Base-by-base conservation (phyloP, 1,284 basidiomycete genomes). In the Papiliotrema nemorosa region DNA sequence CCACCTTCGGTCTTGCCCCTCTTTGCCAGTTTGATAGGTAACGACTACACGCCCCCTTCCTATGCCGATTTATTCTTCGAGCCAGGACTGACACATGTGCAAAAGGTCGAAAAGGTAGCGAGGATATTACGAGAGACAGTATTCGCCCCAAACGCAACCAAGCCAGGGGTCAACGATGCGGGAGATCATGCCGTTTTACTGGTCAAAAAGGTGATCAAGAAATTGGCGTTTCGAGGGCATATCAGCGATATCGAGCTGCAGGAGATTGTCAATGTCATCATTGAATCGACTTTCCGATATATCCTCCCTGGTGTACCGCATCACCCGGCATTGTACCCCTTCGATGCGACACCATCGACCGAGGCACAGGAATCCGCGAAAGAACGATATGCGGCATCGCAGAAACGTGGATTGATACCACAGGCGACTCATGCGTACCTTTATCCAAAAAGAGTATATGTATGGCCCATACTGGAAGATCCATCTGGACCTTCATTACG, bases 1-100 rank as follows among this genome's bases (percentile, higher is more conserved):
- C 85, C 89, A 0, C 73, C 82, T 0, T 80, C 83, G 0, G 79
- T 90, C 44, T 80, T 94, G 18, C 89, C 91, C 1, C 79, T 94
- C 10, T 78, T 94, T n/a, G 88, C 85, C 10, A 84, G 88, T 2
- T 76, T 94, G 2, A 81, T 89, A 9, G 91, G 91, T 26, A 93
- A 92, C 67, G 91, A 94, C 70, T 90, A 85, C 64, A 80, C 84
- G 0, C 73, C 81, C 69, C 64, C 79, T 69, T 58, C 77, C 16
- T 64, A 74, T 24, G 73, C 54, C 7, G 50, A 62, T 4, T 52
- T 58, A 1, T 63, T 70, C 52, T 69, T 70, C 43, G 57, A 66
- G 18, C 51, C 49, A 9, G 55, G 57, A 24, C 39, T 62, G 2
- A 57, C 49, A 16, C 41, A 55, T 2, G 52, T 55, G 2, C 64